A percentile compares a stretch with the other conserved stretches of the same genome.
Conservation (phyloP, 306 rosid species). For the Cucumis cinereus region DNA sequence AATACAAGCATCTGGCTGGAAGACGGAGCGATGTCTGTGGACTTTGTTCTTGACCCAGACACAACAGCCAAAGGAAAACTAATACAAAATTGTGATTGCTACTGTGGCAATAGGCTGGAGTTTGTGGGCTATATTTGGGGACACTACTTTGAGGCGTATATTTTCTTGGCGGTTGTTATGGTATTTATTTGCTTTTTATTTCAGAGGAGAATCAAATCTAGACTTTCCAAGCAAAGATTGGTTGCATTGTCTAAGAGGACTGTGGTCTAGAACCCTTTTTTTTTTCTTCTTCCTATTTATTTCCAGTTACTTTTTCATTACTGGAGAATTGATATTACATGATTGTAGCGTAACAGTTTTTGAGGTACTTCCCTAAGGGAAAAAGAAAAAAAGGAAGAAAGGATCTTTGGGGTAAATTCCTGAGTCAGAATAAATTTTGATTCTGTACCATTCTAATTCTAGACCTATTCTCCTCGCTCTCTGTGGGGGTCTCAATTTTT, state of each 20-base stretch:
- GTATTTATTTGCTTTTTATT: conserved; percentile 51
- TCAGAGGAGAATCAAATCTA: conserved; percentile 34
- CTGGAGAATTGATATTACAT: neutral
- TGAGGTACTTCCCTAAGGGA: neutral
- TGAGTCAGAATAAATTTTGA: neutral
- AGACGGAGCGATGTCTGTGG: conserved; percentile 48
- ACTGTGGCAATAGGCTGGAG: conserved; percentile 24
- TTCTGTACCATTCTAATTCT: neutral
- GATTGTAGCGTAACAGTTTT: neutral
- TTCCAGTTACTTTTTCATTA: neutral
- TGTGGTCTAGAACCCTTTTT: neutral
- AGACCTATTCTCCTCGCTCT: neutral
- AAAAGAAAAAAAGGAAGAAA: neutral
- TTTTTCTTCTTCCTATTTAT: neutral
- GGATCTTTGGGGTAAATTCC: neutral
- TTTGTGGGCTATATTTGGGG: conserved; percentile 34
- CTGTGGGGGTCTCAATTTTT: neutral
- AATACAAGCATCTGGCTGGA: conserved; percentile 63
- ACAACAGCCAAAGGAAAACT: conserved; percentile 21
- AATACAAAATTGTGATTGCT: conserved; percentile 39
- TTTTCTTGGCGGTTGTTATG: conserved; percentile 32
- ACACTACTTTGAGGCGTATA: conserved; percentile 33
- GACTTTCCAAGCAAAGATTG: conserved; percentile 34
- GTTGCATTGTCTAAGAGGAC: conserved; percentile 30
- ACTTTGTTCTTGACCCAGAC: conserved; percentile 78